These are phyloP conservation scores for Solanum gracilifrons DNA, from an alignment of 257 asterid genomes.

Conservation along the genomic window DNA sequence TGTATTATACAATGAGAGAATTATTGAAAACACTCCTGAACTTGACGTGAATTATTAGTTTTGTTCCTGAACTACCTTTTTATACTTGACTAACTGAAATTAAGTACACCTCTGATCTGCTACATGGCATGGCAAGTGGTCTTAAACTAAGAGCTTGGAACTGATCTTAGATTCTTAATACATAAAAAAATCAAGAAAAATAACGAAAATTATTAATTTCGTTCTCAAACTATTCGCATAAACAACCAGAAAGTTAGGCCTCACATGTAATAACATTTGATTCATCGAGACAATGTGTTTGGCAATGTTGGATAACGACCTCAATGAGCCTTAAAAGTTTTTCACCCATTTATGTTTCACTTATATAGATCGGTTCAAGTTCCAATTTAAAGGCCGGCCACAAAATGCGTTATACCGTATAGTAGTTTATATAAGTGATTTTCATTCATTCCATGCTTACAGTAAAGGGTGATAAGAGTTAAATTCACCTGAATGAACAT, in stretches of 20 bases:
- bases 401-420: background rate
- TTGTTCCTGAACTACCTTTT: no score
- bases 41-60: background rate
- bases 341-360: background rate
- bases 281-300: conserved; percentile 9
- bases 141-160: background rate
- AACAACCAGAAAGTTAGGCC: background rate
- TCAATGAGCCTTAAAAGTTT: background rate
- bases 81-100: background rate
- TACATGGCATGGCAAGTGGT: background rate
- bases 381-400: background rate
- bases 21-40: no score
- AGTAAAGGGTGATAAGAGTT: background rate
- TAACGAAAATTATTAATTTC: background rate
- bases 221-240: background rate
- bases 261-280: conserved; percentile 4
- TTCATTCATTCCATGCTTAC: background rate
- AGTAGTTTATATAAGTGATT: background rate
- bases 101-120: background rate
- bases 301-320: background rate
- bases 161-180: background rate
- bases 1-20: no score
- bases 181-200: no score
- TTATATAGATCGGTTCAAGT: background rate
- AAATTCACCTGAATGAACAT: background rate